Evolutionary conservation across 306 rosid species (phyloP).

Genomic region (Acacia crassicarpa): DNA sequence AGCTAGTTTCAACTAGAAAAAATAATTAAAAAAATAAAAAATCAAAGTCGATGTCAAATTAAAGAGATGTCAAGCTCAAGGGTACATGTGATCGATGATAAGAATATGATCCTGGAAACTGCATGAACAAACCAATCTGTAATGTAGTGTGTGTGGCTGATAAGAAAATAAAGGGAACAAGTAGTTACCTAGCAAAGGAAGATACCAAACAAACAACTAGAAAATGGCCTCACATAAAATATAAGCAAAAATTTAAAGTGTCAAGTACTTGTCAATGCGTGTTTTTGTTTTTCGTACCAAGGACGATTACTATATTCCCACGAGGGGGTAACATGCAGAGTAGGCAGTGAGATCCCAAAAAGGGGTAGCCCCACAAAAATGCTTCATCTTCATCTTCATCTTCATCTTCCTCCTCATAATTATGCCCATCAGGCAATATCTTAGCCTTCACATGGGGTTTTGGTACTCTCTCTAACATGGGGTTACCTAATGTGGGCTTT

Average conservation of each 20-base stretch:
- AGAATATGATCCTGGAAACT: background rate
- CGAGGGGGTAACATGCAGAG: slow-evolving; percentile 93
- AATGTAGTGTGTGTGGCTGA: background rate
- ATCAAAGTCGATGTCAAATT: background rate
- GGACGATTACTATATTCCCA: slow-evolving; percentile 71
- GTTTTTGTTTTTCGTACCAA: slow-evolving; percentile 45
- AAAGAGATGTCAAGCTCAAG: slow-evolving; percentile 20
- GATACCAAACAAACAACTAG: slow-evolving; percentile 19
- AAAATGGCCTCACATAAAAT: slow-evolving; percentile 15
- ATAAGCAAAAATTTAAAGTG: slow-evolving; percentile 22
- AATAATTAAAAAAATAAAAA: background rate
- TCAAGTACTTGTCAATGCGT: slow-evolving; percentile 53
- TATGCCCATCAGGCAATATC: slow-evolving; percentile 62
- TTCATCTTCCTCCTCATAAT: slow-evolving; percentile 31
- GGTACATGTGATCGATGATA: background rate
- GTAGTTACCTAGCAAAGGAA: background rate
- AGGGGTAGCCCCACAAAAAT: slow-evolving; percentile 43
- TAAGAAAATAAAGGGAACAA: background rate
- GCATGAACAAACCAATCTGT: background rate
- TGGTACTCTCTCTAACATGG: slow-evolving; percentile 51
- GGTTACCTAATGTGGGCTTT: slow-evolving; percentile 61
- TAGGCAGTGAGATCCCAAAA: background rate
- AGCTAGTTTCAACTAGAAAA: background rate
- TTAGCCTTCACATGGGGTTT: slow-evolving; percentile 82
- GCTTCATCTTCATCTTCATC: slow-evolving; percentile 36